Evolutionary conservation across 2,329 filamentous ascomycete species (phyloP).

Genomic region (Trichoderma citrinoviride): DNA sequence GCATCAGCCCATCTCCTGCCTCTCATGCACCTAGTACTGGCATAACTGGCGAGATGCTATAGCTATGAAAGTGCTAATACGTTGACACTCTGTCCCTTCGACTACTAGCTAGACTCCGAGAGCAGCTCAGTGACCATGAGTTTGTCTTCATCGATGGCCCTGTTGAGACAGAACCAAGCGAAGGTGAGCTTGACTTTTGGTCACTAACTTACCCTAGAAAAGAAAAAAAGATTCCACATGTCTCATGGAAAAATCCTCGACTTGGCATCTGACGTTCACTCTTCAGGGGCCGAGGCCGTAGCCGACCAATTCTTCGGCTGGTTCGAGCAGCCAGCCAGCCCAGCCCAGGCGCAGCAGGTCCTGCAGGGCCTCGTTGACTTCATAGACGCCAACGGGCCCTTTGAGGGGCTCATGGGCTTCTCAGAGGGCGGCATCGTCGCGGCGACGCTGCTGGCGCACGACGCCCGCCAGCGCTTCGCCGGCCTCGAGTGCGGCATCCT

Average conservation of each 20-base stretch:
- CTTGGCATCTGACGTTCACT: neutral
- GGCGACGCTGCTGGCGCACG: constrained; percentile 33
- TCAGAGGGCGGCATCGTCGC: constrained; percentile 27
- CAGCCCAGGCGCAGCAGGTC: neutral
- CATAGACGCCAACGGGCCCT: constrained; percentile 5
- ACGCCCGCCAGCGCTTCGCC: constrained; percentile 28
- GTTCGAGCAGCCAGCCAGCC: neutral
- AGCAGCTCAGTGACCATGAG: constrained; percentile 1
- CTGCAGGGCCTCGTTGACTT: neutral
- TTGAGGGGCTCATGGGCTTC: constrained; percentile 15
- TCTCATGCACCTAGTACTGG: too few relatives aligned
- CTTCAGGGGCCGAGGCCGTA: neutral
- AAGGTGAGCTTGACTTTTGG: neutral
- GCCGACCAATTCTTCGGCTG: neutral
- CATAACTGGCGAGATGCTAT: neutral
- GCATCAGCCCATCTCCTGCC: too few relatives aligned
- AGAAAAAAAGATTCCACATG: neutral
- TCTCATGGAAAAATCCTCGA: neutral
- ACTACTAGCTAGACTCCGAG: neutral
- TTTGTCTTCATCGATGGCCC: constrained; percentile 7
- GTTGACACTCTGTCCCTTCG: too few relatives aligned
- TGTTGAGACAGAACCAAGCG: neutral
- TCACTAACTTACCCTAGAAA: neutral
- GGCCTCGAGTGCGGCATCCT: constrained; percentile 33
- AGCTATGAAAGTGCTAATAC: neutral